Base-by-base conservation (phyloP, 441 rosid genomes). In the Populus hybrid region DNA sequence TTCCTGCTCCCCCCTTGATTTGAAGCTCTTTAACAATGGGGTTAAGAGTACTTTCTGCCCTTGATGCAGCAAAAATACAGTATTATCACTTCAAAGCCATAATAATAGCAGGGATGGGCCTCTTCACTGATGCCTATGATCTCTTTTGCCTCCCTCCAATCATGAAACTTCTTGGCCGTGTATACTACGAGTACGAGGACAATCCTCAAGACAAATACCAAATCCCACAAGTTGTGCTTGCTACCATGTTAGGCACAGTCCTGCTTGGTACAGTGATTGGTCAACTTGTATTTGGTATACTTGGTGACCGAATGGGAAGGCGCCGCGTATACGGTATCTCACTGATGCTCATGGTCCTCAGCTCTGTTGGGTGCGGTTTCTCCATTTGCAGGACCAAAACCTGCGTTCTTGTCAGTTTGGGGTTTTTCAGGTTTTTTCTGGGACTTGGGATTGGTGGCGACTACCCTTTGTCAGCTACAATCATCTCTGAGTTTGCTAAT, bases 401-500 rank as follows among this genome's bases (percentile, higher is more conserved):
- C 2, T 89, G 88, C 16, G 93, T 88, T 20, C 68, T 90, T 69
- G 77, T n/a, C 3, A 87, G 87, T 80, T 82, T 89, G 0, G 88
- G 79, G 0, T 82, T 90, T 76, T 88, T 85, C 78, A 82, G 92
- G 71, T 87, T 90, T 78, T 69, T 87, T 20, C 73, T 91, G 20
- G 93, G 94, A 1, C 36, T 90, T 3, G 97, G 97, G 0, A 90
- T 92, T 36, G 97, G 97, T 0, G 94, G 94, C 0, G 94, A 90
- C 30, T 90, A 92, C 20, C 97, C 93, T 14, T 78, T 92, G 21
- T 92, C 97, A 5, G 94, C 94, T 2, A 90, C 93, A 1, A 90
- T 92, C 73, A 90, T 92, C 92, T 89, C 94, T 71, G 97, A 92
- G 78, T 92, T 89, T n/a, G 94, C 97, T 0, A 92, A 92, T 67